Percentiles rank a stretch among this genome's conserved stretches.
Conservation (phyloP, 140 eudicot genomes). For the Anethum foeniculum region DNA sequence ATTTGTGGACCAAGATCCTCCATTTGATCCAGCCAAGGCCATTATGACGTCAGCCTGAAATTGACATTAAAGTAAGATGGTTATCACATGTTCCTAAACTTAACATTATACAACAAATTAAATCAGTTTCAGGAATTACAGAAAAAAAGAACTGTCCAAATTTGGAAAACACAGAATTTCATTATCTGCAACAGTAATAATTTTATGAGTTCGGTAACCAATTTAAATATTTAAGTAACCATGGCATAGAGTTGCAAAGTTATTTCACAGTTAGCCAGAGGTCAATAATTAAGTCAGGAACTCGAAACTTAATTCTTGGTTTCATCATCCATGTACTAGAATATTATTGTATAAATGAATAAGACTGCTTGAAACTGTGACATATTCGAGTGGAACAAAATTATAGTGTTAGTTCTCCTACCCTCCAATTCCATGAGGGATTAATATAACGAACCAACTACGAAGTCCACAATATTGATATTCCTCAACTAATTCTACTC, state of each 20-base stretch:
- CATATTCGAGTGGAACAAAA: background rate
- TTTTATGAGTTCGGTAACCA: background rate
- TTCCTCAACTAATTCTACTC: background rate
- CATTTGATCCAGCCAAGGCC: conserved; percentile 86
- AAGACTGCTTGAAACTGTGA: background rate
- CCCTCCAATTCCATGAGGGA: background rate
- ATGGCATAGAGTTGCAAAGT: background rate
- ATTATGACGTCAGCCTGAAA: conserved; percentile 91
- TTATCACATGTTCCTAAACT: background rate
- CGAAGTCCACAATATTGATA: background rate
- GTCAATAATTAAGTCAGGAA: background rate
- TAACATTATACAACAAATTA: no score
- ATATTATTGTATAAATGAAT: background rate
- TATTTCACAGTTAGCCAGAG: background rate
- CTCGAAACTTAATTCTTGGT: background rate
- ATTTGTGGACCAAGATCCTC: conserved; percentile 98
- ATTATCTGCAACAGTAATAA: background rate
- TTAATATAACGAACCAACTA: background rate
- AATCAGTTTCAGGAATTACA: background rate
- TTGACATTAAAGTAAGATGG: background rate
- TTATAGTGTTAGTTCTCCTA: background rate
- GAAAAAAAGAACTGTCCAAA: background rate
- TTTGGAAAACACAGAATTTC: background rate
- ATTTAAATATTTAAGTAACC: background rate
- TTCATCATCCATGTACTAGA: background rate